These are phyloP conservation scores for Phytophthora nicotianae DNA, from an alignment of 352 stramenopile genomes.

Conservation along the genomic window DNA sequence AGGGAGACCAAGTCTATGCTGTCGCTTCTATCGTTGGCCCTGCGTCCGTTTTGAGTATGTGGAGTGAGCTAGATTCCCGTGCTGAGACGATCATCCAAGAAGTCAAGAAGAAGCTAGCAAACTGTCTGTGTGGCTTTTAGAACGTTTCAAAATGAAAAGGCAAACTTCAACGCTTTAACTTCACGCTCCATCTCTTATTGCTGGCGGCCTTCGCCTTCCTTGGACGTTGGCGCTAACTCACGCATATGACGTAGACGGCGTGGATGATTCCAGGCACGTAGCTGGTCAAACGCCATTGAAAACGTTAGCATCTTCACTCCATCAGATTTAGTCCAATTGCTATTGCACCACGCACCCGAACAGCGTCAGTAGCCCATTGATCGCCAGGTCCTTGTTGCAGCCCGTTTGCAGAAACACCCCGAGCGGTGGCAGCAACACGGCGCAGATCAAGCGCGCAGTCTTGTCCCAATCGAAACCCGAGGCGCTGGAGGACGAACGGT, in stretches of 20 bases:
- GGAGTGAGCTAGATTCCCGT: slow-evolving; percentile 48
- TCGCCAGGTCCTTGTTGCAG: slow-evolving; percentile 64
- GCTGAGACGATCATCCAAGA: slow-evolving; percentile 53
- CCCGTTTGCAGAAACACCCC: slow-evolving; percentile 62
- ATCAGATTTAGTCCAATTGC: neutral
- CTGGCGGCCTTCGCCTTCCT: neutral
- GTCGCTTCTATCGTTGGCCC: slow-evolving; percentile 48
- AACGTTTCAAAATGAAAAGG: slow-evolving; percentile 1
- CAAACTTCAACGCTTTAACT: slow-evolving; percentile 15
- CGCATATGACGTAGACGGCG: slow-evolving; percentile 56
- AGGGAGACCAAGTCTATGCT: slow-evolving; percentile 35
- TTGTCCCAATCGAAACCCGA: slow-evolving; percentile 47
- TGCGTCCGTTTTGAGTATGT: slow-evolving; percentile 61
- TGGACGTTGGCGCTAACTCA: slow-evolving; percentile 18
- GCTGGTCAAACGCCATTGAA: slow-evolving; percentile 21
- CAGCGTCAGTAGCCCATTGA: slow-evolving; percentile 70
- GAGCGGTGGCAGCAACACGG: slow-evolving; percentile 53
- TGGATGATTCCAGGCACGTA: slow-evolving; percentile 69
- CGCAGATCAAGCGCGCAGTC: slow-evolving; percentile 49
- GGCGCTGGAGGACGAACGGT: slow-evolving; percentile 18
- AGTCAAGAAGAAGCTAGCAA: slow-evolving; percentile 60
- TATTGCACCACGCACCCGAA: slow-evolving; percentile 41
- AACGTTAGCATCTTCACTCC: slow-evolving; percentile 1
- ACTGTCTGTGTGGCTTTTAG: slow-evolving; percentile 75
- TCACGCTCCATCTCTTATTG: slow-evolving; percentile 4